Conservation (phyloP, 208 protist genomes). For the Crithidia mellificae region DNA sequence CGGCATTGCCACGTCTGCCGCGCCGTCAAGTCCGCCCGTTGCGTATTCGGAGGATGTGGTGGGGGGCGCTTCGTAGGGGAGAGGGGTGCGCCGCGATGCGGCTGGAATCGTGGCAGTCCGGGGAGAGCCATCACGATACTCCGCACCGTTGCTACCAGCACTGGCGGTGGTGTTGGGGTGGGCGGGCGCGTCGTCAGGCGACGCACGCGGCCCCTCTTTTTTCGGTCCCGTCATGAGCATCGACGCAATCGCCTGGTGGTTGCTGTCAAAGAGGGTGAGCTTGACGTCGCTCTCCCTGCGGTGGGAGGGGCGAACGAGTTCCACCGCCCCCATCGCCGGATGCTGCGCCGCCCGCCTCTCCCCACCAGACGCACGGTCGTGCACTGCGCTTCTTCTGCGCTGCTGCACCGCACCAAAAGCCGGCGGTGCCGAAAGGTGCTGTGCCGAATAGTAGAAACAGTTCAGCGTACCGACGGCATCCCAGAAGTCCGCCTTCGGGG, state of each 20-base stretch:
- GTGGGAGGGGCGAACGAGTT: conserved; percentile 57
- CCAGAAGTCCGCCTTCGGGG: conserved; percentile 77
- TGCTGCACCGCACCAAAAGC: background rate
- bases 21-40: background rate
- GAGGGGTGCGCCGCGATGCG: conserved; percentile 1
- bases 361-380: too few species aligned
- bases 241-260: conserved; percentile 50
- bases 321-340: conserved; percentile 70
- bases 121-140: too few species aligned
- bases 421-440: conserved; percentile 7
- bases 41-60: background rate
- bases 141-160: too few species aligned
- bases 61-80: conserved; percentile 1
- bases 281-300: conserved; percentile 67
- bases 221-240: conserved; percentile 69
- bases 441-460: conserved; percentile 64
- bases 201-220: background rate
- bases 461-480: conserved; percentile 64
- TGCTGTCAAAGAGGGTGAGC: conserved; percentile 62
- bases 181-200: background rate
- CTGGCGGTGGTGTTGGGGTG: too few species aligned
- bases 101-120: too few species aligned
- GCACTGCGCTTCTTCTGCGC: too few species aligned
- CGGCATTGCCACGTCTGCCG: background rate
- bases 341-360: too few species aligned